Base-by-base conservation (phyloP, 2,329 filamentous ascomycete genomes). In the Microcyclospora tardicrescens region DNA sequence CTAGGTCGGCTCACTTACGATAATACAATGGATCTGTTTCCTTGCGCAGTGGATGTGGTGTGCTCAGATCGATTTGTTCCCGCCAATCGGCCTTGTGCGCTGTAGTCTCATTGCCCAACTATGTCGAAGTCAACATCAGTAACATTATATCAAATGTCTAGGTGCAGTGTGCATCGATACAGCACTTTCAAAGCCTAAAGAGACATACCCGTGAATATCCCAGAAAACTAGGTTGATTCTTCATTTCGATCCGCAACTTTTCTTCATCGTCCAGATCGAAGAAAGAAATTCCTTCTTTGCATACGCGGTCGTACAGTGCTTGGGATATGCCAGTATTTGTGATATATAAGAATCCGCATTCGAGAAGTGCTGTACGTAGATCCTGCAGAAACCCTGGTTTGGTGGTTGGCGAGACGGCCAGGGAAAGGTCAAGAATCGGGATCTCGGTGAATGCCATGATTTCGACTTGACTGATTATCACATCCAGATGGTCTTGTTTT, bases 301-400 rank as follows among this genome's bases (percentile, higher is more conserved):
- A 76, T 16, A 89, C 82, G 44, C 71, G 61, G 16, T 72, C 54
- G 49, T 82, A 76, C 37, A 89, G 62, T 30, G 72, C 65, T 12
- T 79, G 71, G 5, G 79, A 67, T 36, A 89, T 77, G 15, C 80
- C 81, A 2, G 83, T 79, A 54, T 93, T 86, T 55, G 79, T 80
- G 44, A 93, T 72, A 54, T 93, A 93, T 15, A 93, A 60, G 54
- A 93, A 93, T 2, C 85, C 85, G n/a, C 93, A 82, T 57, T 89
- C 81, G 52, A 93, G 73, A 27, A 93, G 64, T 0, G 84, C 83
- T 59, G 81, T 68, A 12, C 81, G 79, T 27, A 93, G 69, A 38
- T 83, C 68, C 1, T 65, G 60, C 0, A 93, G 71, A 52, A 93
- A 91, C 27, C 63, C 64, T 2, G 81, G 72, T 61, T 91, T 93